Evolutionary conservation across 106 monocot species (phyloP), one percentile per base, ranked within the genome.

Genomic region (Dendrobium officinale): DNA sequence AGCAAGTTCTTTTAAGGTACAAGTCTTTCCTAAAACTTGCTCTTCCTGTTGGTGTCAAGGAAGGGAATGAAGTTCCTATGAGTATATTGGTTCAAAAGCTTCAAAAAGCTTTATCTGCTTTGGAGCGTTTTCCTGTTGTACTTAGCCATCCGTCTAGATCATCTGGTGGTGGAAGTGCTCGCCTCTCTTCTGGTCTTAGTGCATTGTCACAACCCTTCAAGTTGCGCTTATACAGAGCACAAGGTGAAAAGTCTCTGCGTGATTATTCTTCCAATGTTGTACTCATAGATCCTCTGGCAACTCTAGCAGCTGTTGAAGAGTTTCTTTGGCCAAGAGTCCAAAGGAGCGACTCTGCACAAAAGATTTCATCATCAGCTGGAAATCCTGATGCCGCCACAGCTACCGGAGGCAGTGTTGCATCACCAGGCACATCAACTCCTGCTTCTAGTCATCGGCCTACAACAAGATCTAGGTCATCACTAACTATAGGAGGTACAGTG

Each of bases 251-350:
- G 83, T 92, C 94, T 41, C 86, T 98, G 76, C 91, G 92, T 76
- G 98, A 98, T 88, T 95, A 98, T 84, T 95, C 98, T 58, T 92
- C 97, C 13, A 98, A 92, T 80, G 75, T 98, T 84, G 95, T 98
- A 4, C 92, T 98, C 43, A 98, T 98, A 24, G 95, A 98, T 80
- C 98, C 98, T 31, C 79, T 98, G 47, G 98, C 95, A 10, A 98
- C 89, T 75, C 80, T 98, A 73, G 95, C 94, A 75, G 89, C 92
- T 47, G 89, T 98, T 78, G 98, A 98, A 81, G 98, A 98, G 64
- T 98, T 98, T 44, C 92, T 98, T 67, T 98, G 98, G 98, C 92
- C 98, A 56, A 87, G 98, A 74, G 83, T 98, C 20, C 92, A 95
- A 81, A 86, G 94, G 41, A 85, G 72, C 77, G 94, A 97, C 4